Evolutionary conservation across 495 filamentous ascomycete genomes (phyloP).

Genomic region (Letharia lupina): DNA sequence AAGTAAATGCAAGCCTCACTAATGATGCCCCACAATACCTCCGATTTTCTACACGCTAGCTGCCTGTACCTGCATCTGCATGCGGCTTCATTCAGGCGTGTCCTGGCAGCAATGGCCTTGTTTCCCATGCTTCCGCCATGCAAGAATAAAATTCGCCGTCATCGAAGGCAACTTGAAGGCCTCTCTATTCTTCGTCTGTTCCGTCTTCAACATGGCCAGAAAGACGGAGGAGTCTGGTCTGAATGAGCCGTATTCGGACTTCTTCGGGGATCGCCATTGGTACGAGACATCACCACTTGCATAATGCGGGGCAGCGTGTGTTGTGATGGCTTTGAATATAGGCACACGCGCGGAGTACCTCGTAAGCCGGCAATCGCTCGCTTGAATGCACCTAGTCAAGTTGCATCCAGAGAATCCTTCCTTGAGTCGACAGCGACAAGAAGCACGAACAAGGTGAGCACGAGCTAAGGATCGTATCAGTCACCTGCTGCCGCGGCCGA

Average conservation of each 20-base stretch:
- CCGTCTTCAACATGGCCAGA: background rate
- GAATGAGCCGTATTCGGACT: background rate
- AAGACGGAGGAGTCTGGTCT: background rate
- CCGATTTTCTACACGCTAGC: background rate
- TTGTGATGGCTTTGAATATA: background rate
- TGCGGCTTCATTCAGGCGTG: background rate
- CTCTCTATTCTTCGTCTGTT: background rate
- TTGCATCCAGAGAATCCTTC: conserved; percentile 3
- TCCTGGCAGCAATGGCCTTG: background rate
- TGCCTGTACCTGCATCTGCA: conserved; percentile 10
- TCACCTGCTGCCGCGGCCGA: background rate
- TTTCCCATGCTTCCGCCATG: background rate
- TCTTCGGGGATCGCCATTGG: background rate
- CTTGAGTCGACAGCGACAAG: conserved; percentile 13
- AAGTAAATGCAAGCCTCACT: background rate
- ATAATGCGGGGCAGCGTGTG: background rate
- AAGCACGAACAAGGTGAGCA: conserved; percentile 17
- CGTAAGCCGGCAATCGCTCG: background rate
- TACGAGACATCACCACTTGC: background rate
- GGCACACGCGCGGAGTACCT: background rate
- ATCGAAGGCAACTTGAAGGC: background rate
- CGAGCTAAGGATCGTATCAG: conserved; percentile 7
- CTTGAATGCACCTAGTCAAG: background rate
- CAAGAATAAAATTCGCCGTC: background rate
- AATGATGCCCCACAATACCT: background rate